These are phyloP conservation scores for Opeltia flavorubescens DNA, from an alignment of 495 filamentous ascomycete species.

Conservation along the genomic window DNA sequence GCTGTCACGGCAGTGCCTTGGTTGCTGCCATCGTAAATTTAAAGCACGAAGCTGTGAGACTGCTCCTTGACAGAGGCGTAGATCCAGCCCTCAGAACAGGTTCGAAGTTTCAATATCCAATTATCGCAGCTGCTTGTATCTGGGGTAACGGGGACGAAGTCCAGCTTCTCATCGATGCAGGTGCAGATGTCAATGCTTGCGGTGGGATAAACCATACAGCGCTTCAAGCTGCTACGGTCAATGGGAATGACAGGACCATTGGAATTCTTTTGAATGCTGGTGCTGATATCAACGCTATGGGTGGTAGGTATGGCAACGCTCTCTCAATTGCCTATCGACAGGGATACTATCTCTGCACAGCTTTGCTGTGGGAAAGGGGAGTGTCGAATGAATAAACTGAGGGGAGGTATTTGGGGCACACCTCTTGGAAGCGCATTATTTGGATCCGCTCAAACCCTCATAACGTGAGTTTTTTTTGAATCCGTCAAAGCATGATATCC, in stretches of 20 bases:
- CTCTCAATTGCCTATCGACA: not conserved
- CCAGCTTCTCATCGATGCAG: not conserved
- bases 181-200: not conserved
- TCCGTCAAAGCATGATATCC: not conserved
- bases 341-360: not conserved
- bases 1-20: slow-evolving; percentile 12
- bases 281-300: slow-evolving; percentile 1
- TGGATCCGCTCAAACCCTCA: not conserved
- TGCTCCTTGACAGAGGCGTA: slow-evolving; percentile 7
- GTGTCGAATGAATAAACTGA: not conserved
- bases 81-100: not conserved
- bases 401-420: not conserved
- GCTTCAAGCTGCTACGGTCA: slow-evolving; percentile 3
- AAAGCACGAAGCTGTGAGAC: slow-evolving; percentile 3
- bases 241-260: not conserved
- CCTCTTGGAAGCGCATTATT: not conserved
- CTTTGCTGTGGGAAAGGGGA: not conserved
- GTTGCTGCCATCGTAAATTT: slow-evolving; percentile 8
- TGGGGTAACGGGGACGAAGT: not conserved
- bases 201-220: not conserved
- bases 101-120: not conserved
- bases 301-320: slow-evolving; percentile 1
- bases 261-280: slow-evolving; percentile 1
- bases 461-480: not conserved
- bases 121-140: not conserved